Evolutionary conservation across 2,329 filamentous ascomycete genomes (phyloP), one percentile per base, ranked within the genome.

Genomic region (Penicillium sp.): DNA sequence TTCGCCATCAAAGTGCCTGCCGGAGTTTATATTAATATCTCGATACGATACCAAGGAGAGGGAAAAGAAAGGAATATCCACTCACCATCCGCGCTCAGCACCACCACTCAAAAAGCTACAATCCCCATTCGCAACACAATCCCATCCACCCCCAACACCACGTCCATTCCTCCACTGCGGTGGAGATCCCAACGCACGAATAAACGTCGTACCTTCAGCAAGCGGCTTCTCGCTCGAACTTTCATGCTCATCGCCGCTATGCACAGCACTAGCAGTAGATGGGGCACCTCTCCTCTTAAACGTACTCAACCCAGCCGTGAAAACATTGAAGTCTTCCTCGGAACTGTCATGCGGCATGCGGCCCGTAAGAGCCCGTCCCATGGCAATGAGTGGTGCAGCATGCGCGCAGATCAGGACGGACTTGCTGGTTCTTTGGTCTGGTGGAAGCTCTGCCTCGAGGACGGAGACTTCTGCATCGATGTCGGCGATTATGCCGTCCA

Each of bases 11-110:
- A 79, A 79, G 59, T 79, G 76, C 77, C 74, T 76, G 46, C 2
- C 18, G 22, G n/a, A 35, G 52, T 32, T 5, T 53, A 40, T 58
- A n/a, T 49, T 47, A 79, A 55, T 56, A 64, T 42, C 42, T 42
- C 47, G 16, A 18, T 47, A 45, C 35, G 10, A 18, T 4, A 47
- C 38, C 16, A 34, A 26, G 13, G 20, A 53, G 10, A 60, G 60
- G 61, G 42, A 44, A 45, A 37, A 64, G 57, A 40, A 64, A 59
- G 14, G 60, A 67, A 56, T 26, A 56, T 26, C 6, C 2, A 71
- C 80, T 75, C 74, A 94, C 92, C 93, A 97, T 70, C 92, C 92
- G 77, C 92, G 82, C 75, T 97, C 93, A 66, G 89, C 88, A 8
- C 93, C 93, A 53, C 83, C 82, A 52, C 81, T 85, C 63, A 97